These are phyloP conservation scores for Hypoxylon subgilvum DNA, from an alignment of 495 filamentous ascomycete species.

Conservation along the genomic window DNA sequence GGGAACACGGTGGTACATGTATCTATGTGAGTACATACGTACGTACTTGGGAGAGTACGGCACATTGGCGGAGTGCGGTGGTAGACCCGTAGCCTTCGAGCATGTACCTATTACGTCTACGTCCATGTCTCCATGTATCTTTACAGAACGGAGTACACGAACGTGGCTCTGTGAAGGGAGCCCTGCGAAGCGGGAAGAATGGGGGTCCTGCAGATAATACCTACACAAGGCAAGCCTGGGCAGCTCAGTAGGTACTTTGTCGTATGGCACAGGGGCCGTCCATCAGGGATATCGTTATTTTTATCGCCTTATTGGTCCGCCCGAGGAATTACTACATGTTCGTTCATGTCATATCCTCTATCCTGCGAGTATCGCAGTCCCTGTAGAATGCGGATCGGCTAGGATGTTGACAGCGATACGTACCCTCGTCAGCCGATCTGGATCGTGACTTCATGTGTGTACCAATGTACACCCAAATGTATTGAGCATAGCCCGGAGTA, in stretches of 20 bases:
- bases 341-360: conserved; percentile 29
- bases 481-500: conserved; percentile 4
- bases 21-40: too few relatives aligned
- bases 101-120: too few relatives aligned
- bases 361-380: conserved; percentile 9
- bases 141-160: conserved; percentile 24
- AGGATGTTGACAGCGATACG: conserved; percentile 31
- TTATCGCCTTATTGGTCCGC: conserved; percentile 37
- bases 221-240: conserved; percentile 20
- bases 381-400: conserved; percentile 28
- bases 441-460: too few relatives aligned
- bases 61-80: conserved; percentile 32
- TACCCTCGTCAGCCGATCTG: conserved; percentile 31
- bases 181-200: conserved; percentile 34
- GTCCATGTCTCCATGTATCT: conserved; percentile 10
- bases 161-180: conserved; percentile 34
- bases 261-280: conserved; percentile 18
- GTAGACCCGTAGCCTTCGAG: conserved; percentile 24
- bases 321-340: conserved; percentile 33
- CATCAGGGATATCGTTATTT: conserved; percentile 30
- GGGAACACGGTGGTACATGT: conserved; percentile 17
- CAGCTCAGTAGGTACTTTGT: too few relatives aligned
- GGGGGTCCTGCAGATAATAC: conserved; percentile 40
- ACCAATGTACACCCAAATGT: too few relatives aligned
- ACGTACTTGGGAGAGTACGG: conserved; percentile 25